These are phyloP conservation scores for Penicillium capsulatum DNA, from an alignment of 2,329 filamentous ascomycete species.

Conservation along the genomic window DNA sequence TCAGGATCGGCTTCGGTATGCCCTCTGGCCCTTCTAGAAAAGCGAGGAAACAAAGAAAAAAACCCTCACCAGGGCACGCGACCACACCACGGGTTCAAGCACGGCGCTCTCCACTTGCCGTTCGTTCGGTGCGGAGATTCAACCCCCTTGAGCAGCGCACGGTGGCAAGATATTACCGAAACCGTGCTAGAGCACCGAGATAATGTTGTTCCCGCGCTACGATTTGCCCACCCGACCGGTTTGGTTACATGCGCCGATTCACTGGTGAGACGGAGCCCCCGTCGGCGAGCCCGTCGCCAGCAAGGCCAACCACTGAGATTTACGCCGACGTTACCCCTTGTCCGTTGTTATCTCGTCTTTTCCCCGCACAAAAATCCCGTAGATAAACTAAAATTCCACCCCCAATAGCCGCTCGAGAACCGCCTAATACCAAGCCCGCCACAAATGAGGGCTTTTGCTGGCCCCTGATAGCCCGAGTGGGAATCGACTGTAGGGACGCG, in stretches of 20 bases:
- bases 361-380: conserved; percentile 4
- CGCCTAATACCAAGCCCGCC: conserved; percentile 8
- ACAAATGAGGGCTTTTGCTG: conserved; percentile 4
- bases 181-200: neutral
- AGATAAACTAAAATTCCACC: conserved; percentile 5
- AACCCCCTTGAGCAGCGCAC: neutral
- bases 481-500: no score
- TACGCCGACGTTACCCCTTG: neutral
- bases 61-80: neutral
- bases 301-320: neutral
- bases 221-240: neutral
- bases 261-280: neutral
- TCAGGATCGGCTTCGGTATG: no score
- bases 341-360: neutral
- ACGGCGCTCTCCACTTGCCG: conserved; percentile 2
- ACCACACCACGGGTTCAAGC: neutral
- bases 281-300: no score
- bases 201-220: neutral
- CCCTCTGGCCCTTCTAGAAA: neutral
- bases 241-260: conserved; percentile 2
- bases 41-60: no score
- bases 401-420: conserved; percentile 6
- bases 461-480: conserved; percentile 5
- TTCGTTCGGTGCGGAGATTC: conserved; percentile 4
- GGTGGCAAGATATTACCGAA: conserved; percentile 1